A percentile compares a stretch with the other conserved stretches of the same genome.
These are phyloP conservation scores for Globisporangium canariense DNA, from an alignment of 352 stramenopile genomes.

Conservation along the genomic window DNA sequence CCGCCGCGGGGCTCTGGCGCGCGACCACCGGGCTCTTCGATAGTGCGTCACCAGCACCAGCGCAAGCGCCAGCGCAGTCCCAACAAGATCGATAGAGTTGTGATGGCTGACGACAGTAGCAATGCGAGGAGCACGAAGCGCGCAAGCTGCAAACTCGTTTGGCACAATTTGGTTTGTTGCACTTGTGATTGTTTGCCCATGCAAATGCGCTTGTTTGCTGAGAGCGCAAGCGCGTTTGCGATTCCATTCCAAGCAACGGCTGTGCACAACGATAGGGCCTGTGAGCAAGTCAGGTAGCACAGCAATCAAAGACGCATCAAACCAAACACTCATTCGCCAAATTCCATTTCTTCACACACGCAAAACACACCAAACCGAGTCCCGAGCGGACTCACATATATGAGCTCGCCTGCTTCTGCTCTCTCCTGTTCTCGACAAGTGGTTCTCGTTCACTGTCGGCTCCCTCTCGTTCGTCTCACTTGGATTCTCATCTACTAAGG, in stretches of 20 bases:
- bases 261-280: too few relatives aligned
- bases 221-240: too few relatives aligned
- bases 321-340: background rate
- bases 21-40: constrained; percentile 46
- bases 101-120: too few relatives aligned
- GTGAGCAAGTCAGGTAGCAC: too few relatives aligned
- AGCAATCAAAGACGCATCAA: too few relatives aligned
- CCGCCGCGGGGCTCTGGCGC: constrained; percentile 41
- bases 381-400: constrained; percentile 8
- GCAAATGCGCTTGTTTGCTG: too few relatives aligned
- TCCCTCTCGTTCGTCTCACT: constrained; percentile 7
- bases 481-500: background rate
- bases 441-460: background rate
- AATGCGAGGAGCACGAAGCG: too few relatives aligned
- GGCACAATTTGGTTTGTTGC: background rate
- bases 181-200: background rate
- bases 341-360: constrained; percentile 2
- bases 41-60: background rate
- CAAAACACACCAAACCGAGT: constrained; percentile 5
- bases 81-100: background rate
- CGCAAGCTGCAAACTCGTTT: background rate
- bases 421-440: background rate
- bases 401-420: background rate
- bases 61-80: background rate
- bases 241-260: too few relatives aligned